These are phyloP conservation scores for Intubia oerlemansii DNA, from an alignment of 2,329 filamentous ascomycete genomes.

Conservation along the genomic window DNA sequence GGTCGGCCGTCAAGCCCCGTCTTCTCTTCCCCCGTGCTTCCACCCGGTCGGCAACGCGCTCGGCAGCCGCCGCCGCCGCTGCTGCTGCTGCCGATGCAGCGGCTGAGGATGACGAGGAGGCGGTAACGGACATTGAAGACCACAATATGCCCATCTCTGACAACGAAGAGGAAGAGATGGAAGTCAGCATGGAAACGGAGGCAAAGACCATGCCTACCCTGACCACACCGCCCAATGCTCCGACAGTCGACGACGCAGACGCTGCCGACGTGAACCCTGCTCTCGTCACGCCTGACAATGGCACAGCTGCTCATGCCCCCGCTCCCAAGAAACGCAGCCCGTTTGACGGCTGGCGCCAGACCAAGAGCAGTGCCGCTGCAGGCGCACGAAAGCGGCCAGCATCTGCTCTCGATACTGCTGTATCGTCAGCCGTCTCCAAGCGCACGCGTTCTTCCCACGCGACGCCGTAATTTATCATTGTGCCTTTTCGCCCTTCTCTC, in stretches of 20 bases:
- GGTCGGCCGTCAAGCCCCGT: slow-evolving; percentile 39
- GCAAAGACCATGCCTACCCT: slow-evolving; percentile 33
- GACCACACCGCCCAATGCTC: slow-evolving; percentile 36
- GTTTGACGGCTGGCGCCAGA: slow-evolving; percentile 48
- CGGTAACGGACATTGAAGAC: slow-evolving; percentile 36
- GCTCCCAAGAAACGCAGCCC: slow-evolving; percentile 22
- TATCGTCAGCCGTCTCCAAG: slow-evolving; percentile 15
- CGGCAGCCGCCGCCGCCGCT: too few relatives aligned
- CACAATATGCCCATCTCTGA: slow-evolving; percentile 19
- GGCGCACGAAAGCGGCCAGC: slow-evolving; percentile 21
- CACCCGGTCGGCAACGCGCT: slow-evolving; percentile 11
- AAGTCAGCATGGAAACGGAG: slow-evolving; percentile 16
- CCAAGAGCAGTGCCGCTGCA: slow-evolving; percentile 28
- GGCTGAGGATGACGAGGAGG: slow-evolving; percentile 33
- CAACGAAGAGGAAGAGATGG: slow-evolving; percentile 33
- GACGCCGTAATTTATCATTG: not conserved
- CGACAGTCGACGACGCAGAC: slow-evolving; percentile 28
- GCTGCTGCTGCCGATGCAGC: slow-evolving; percentile 13
- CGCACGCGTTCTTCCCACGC: slow-evolving; percentile 11
- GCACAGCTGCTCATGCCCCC: not conserved
- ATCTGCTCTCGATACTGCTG: slow-evolving; percentile 13
- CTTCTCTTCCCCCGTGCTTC: slow-evolving; percentile 43
- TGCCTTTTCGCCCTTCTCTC: not conserved
- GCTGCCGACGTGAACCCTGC: slow-evolving; percentile 9
- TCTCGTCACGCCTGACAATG: slow-evolving; percentile 18